Evolutionary conservation across 2,329 filamentous ascomycete genomes (phyloP).

Genomic region (Aspergillus sp.): DNA sequence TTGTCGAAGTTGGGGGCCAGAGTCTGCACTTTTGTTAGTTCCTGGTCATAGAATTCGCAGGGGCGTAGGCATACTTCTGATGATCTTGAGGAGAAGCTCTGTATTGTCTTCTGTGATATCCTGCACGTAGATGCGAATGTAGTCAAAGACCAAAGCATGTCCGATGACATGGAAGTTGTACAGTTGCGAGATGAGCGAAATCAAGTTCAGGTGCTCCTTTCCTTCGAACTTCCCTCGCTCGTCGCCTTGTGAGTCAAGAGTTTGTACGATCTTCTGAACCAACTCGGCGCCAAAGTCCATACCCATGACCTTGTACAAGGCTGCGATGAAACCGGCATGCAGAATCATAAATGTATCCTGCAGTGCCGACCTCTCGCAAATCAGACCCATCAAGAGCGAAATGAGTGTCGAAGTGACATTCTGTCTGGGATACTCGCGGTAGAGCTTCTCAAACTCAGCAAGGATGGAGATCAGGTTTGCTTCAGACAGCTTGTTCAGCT

Average conservation of each 20-base stretch:
- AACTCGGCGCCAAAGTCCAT: conserved; percentile 85
- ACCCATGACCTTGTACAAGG: conserved; percentile 79
- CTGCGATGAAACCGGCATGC: conserved; percentile 81
- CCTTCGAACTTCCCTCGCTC: conserved; percentile 32
- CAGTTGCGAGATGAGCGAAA: conserved; percentile 75
- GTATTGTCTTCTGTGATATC: conserved; percentile 79
- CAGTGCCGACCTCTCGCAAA: conserved; percentile 69
- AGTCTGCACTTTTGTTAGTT: conserved; percentile 39
- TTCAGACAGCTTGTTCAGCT: conserved; percentile 89
- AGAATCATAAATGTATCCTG: conserved; percentile 87
- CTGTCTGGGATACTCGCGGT: conserved; percentile 76
- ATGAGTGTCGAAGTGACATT: conserved; percentile 77
- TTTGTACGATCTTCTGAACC: conserved; percentile 67
- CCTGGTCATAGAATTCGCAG: too few species aligned
- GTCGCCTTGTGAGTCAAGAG: conserved; percentile 62
- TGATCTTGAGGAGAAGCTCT: conserved; percentile 76
- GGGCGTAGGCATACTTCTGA: conserved; percentile 50
- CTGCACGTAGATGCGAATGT: conserved; percentile 68
- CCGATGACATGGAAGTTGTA: conserved; percentile 89
- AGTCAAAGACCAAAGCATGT: conserved; percentile 80
- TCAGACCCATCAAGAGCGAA: conserved; percentile 68
- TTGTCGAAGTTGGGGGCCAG: conserved; percentile 72
- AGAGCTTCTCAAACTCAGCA: conserved; percentile 73
- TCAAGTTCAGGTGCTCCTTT: conserved; percentile 67
- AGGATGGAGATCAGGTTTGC: conserved; percentile 81